Conservation (phyloP, 768 basidiomycete species). For the Lanmaoa rubissima region DNA sequence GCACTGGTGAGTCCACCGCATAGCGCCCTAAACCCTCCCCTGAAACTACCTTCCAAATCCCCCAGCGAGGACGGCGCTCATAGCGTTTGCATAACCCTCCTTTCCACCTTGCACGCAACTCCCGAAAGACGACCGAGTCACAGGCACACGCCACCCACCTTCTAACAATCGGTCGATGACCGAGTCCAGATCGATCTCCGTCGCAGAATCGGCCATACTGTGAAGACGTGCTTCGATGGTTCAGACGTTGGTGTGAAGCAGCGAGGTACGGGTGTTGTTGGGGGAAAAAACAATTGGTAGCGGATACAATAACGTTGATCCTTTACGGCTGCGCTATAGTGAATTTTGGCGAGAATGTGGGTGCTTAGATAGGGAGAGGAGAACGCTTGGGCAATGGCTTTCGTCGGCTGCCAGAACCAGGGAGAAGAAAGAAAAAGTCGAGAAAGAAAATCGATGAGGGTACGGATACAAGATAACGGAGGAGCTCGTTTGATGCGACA, state of each 20-base stretch:
- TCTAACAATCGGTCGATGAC: conserved; percentile 98
- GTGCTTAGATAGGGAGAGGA: neutral
- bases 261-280: conserved; percentile 16
- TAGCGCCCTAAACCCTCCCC: conserved; percentile 11
- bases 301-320: conserved; percentile 18
- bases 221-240: conserved; percentile 11
- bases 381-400: conserved; percentile 11
- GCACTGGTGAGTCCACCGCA: neutral
- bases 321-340: conserved; percentile 19
- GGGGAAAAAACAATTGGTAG: conserved; percentile 26
- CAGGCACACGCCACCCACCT: conserved; percentile 61
- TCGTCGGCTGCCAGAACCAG: conserved; percentile 26
- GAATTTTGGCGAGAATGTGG: conserved; percentile 20
- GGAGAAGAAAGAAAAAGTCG: conserved; percentile 7
- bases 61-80: conserved; percentile 1
- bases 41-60: neutral
- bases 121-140: conserved; percentile 23
- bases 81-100: neutral
- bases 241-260: conserved; percentile 18
- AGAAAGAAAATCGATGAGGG: conserved; percentile 33
- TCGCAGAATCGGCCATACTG: conserved; percentile 73
- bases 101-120: neutral
- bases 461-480: conserved; percentile 35
- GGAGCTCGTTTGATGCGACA: conserved; percentile 28
- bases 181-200: conserved; percentile 98